These are phyloP conservation scores for Lipomyces oligophaga DNA, from an alignment of 805 yeast species.

Conservation along the genomic window DNA sequence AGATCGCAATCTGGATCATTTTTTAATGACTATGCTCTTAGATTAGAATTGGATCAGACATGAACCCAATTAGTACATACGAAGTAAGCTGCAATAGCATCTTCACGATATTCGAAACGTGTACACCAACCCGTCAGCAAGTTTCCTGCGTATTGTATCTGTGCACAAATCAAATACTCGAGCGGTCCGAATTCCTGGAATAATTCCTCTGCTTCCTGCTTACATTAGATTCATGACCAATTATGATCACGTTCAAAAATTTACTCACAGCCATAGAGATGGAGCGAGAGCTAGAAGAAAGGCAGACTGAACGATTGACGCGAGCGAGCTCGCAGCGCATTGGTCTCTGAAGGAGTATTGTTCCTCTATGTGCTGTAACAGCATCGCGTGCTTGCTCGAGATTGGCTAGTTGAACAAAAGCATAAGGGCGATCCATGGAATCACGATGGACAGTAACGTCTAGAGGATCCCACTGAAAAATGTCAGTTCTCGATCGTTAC, in stretches of 20 bases:
- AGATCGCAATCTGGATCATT: too few species aligned
- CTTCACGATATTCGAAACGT: slow-evolving; percentile 76
- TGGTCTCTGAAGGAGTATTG: slow-evolving; percentile 32
- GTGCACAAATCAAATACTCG: slow-evolving; percentile 22
- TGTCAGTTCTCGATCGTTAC: neutral
- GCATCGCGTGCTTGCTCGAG: slow-evolving; percentile 29
- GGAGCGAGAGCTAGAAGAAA: slow-evolving; percentile 38
- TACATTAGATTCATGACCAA: neutral
- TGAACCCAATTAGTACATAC: too few species aligned
- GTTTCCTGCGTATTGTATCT: slow-evolving; percentile 17
- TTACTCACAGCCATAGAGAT: slow-evolving; percentile 9
- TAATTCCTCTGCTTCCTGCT: slow-evolving; percentile 23
- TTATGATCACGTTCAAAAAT: neutral
- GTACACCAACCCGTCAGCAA: slow-evolving; percentile 54
- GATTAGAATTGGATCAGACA: too few species aligned
- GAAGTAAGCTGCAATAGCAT: slow-evolving; percentile 81
- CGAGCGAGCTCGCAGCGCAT: slow-evolving; percentile 88
- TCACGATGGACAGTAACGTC: slow-evolving; percentile 29
- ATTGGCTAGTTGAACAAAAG: slow-evolving; percentile 24
- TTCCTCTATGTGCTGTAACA: slow-evolving; percentile 19
- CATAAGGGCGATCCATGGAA: slow-evolving; percentile 25
- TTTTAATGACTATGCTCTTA: too few species aligned
- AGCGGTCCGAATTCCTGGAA: slow-evolving; percentile 21
- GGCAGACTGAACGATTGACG: slow-evolving; percentile 79
- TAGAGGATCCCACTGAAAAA: slow-evolving; percentile 23